Evolutionary conservation across 2,329 filamentous ascomycete genomes (phyloP), one percentile per base, ranked within the genome.

Genomic region (Ophiosphaerella korrae): DNA sequence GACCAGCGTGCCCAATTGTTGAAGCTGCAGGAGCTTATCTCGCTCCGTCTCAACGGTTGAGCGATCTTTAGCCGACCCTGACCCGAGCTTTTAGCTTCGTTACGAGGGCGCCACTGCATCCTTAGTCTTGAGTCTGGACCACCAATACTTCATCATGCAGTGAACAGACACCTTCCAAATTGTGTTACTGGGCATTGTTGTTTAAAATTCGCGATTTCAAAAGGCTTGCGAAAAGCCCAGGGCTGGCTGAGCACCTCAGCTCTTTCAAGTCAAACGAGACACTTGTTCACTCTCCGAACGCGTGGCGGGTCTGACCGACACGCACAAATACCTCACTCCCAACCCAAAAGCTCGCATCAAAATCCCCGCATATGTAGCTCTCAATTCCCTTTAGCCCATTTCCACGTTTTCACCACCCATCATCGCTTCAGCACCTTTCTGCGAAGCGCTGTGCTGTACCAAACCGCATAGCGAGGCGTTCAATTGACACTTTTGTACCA

Each of bases 401-500:
- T 43, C 26, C 36, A 29, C 26, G 26, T 29, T 29, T 41, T 47
- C 13, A 18, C 39, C 35, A 38, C 41, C 42, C 35, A 42, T 42
- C 42, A 29, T 31, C 34, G 13, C 40, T 33, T 29, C 29, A 42
- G 45, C 44, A 36, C 12, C 8, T 36, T 45, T 33, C 18, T 35
- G 18, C 37, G 44, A 40, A 42, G 45, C 48, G 32, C 46, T 36
- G 45, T 46, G 48, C 14, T 60, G 56, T 64, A 63, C 53, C 55
- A 52, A 55, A 55, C 51, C 64, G 66, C 64, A 70, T 70, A 70
- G 67, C 67, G 67, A 62, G 67, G 67, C 63, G 67, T 70, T 67
- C 14, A 24, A 21, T 18, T n/a, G 32, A 40, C 38, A 40, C n/a
- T 55, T 58, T 42, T 59, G 50, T 57, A 59, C 26, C 52, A 55